Base-by-base conservation (phyloP, 257 asterid genomes). In the Echium plantagineum region DNA sequence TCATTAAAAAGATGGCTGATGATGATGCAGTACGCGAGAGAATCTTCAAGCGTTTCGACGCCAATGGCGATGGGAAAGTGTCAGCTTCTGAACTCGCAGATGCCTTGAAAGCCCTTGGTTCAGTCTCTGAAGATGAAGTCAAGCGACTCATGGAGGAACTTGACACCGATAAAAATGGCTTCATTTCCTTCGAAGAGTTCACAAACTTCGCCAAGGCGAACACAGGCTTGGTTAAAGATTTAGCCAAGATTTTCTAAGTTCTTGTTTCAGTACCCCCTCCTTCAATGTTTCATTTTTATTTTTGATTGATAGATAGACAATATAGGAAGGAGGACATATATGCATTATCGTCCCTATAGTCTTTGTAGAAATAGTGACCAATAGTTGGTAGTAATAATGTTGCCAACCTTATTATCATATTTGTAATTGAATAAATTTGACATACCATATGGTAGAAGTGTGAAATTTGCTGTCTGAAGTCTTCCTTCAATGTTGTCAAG, bases 51-150 rank as follows among this genome's bases (percentile, higher is more conserved):
- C 84, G 71, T 7, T 87, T 85, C 15, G 98, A 90, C 60, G 81
- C 75, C 4, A 83, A 90, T 46, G 95, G 98, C 0, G 98, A 87
- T n/a, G 96, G 96, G 6, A 78, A 83, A 59, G 83, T 90, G 52
- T 90, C 96, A 0, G 71, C 94, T 0, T 26, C 81, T 3, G 98
- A 90, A 83, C 80, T 90, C 1, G 86, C 90, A 6, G 95, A 87
- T 48, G 82, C 87, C 5, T 76, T 90, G 70, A 84, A 85, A 73
- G 54, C 75, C 10, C 77, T 90, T 0, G 96, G 96, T 24, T 78
- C 89, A 18, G 89, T 83, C 64, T 61, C 91, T 0, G 61, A 78
- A 0, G 94, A 83, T 1, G 96, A 90, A 66, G 86, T 85, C 7
- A 74, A 63, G 66, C 80, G 83, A 16, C 83, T 90, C 91, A 85